Evolutionary conservation across 495 filamentous ascomycete genomes (phyloP), one percentile per base, ranked within the genome.

Genomic region (Evernia prunastri): DNA sequence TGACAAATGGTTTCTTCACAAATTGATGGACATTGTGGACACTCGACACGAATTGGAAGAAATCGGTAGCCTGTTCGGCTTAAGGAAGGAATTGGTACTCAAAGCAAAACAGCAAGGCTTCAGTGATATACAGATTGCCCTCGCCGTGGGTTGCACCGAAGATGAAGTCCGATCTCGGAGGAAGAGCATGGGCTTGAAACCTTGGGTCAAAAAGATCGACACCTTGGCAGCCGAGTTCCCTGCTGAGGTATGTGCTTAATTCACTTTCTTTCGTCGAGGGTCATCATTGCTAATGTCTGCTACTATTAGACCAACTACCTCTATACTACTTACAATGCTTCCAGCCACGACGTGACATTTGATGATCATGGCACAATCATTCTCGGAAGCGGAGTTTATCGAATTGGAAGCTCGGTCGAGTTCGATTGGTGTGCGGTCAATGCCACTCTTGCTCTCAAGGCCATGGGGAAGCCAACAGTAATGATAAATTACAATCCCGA

Each of bases 351-450:
- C 77, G 89, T 98, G 25, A 89, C 85, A 49, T 98, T 98, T 67
- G 88, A 98, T 70, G 92, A 97, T 72, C 91, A 96, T 72, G 91
- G 91, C 47, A 90, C 86, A 63, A 77, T 96, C 61, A 89, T 97
- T 59, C 86, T 96, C 36, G 93, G 93, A 53, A 92, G 88, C 74
- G 93, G 93, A 74, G 93, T 96, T 12, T 97, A 97, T 82, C 85
- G 93, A 68, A 98, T 97, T 72, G 93, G 94, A 66, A 93, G 89
- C 79, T 96, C 92, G 29, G 93, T 98, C 62, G 93, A 98, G 76
- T 98, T 98, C 72, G 93, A 98, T 77, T 98, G 93, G 93, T 97
- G 94, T 72, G 93, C 93, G 63, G 93, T 97, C 67, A 96, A 93
- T 72, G 90, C 91, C 65, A 94, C 94, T 20, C 80, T 89, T 37